Evolutionary conservation across 768 basidiomycete genomes (phyloP).

Genomic region (Tephrocybe sp.): DNA sequence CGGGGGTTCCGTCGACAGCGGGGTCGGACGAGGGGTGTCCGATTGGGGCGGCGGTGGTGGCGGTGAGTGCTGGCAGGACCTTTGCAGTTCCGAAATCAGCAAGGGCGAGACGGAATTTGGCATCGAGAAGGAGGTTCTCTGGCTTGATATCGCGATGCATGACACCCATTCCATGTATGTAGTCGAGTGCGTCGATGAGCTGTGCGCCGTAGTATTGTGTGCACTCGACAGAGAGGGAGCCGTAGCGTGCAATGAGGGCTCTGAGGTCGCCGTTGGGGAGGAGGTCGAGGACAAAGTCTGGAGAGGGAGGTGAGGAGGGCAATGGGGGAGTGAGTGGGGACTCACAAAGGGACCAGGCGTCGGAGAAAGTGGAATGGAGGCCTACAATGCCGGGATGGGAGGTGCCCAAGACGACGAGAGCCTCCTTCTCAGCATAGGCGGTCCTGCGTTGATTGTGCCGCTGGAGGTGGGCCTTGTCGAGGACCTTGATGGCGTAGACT

Average conservation of each 20-base stretch:
- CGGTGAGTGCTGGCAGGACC: conserved; percentile 48
- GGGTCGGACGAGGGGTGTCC: not conserved
- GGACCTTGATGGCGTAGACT: conserved; percentile 74
- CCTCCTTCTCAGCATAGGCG: conserved; percentile 78
- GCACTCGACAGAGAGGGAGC: conserved; percentile 82
- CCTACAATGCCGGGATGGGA: conserved; percentile 82
- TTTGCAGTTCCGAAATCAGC: conserved; percentile 97
- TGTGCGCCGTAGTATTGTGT: conserved; percentile 88
- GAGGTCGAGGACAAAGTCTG: conserved; percentile 80
- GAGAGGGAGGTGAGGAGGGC: not conserved
- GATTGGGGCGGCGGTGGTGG: not conserved
- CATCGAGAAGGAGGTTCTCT: conserved; percentile 89
- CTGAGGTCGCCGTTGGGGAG: conserved; percentile 80
- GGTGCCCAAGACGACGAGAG: conserved; percentile 68
- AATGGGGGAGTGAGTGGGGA: conserved; percentile 19
- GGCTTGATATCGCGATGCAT: conserved; percentile 88
- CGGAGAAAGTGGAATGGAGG: conserved; percentile 84
- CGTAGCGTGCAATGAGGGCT: conserved; percentile 66
- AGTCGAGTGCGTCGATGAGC: conserved; percentile 83
- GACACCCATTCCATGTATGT: conserved; percentile 89
- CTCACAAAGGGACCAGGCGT: conserved; percentile 81
- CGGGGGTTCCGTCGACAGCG: conserved; percentile 5
- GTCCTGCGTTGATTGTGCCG: conserved; percentile 74
- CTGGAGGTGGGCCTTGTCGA: conserved; percentile 79
- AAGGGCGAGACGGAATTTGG: conserved; percentile 85